phyloP scores from a whole-genome alignment of 345 rosid species.

The Noccaea bulbosa region DNA sequence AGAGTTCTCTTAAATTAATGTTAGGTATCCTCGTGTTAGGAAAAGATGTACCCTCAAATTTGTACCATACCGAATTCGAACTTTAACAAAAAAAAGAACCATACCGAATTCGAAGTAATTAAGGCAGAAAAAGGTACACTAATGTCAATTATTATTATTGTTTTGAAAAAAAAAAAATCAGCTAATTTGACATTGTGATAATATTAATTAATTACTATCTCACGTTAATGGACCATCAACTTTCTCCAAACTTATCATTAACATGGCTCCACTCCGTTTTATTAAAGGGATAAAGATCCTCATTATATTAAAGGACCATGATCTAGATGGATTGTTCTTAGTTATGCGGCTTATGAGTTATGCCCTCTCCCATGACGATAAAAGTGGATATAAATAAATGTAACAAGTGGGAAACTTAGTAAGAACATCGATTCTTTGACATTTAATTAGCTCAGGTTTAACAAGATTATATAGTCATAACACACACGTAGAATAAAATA shows the following conservation, averaged over 20 bases:
- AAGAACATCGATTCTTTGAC: slow-evolving; percentile 31
- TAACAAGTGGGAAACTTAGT: slow-evolving; percentile 31
- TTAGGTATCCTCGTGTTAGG: too few relatives aligned
- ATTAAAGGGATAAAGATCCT: slow-evolving; percentile 11
- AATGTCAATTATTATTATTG: background rate
- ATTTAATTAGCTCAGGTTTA: slow-evolving; percentile 20
- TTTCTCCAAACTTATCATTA: slow-evolving; percentile 28
- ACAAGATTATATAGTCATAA: slow-evolving; percentile 1
- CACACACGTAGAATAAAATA: background rate
- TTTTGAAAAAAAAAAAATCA: background rate
- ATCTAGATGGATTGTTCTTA: slow-evolving; percentile 28
- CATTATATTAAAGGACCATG: slow-evolving; percentile 4
- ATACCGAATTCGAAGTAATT: background rate
- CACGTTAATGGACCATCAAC: slow-evolving; percentile 20
- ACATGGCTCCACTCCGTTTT: slow-evolving; percentile 33
- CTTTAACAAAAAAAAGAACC: too few relatives aligned
- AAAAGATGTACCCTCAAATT: too few relatives aligned
- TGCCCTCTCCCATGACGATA: slow-evolving; percentile 13
- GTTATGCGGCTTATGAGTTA: slow-evolving; percentile 26
- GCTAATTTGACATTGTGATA: slow-evolving; percentile 9
- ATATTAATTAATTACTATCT: slow-evolving; percentile 8
- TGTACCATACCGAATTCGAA: background rate
- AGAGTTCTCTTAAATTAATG: too few relatives aligned
- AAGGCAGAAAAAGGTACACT: background rate
- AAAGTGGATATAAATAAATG: slow-evolving; percentile 23